Percentiles rank a stretch among this genome's conserved stretches.
phyloP scores from a whole-genome alignment of 1,139 yeast species.

The Kodamaea sp. region DNA sequence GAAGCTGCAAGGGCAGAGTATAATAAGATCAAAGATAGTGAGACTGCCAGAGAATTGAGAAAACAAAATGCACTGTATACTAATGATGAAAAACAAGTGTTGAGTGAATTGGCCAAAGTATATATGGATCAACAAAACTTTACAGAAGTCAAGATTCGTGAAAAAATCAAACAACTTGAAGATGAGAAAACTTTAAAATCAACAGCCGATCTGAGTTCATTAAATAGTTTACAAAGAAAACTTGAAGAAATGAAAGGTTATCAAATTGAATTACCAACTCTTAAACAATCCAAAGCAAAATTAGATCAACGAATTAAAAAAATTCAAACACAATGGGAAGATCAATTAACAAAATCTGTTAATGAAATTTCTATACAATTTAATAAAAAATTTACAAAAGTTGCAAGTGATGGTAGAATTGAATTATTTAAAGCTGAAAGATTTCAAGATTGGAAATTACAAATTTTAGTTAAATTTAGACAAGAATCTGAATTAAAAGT shows the following conservation, averaged over 20 bases:
- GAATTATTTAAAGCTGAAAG: conserved; percentile 50
- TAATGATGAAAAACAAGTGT: conserved; percentile 38
- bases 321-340: conserved; percentile 53
- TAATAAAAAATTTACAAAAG: conserved; percentile 59
- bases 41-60: conserved; percentile 41
- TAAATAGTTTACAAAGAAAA: conserved; percentile 30
- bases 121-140: conserved; percentile 44
- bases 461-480: conserved; percentile 82
- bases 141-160: conserved; percentile 32
- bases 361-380: conserved; percentile 58
- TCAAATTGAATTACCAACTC: conserved; percentile 33
- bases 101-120: conserved; percentile 42
- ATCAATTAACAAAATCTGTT: conserved; percentile 50
- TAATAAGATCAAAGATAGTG: conserved; percentile 42
- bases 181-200: conserved; percentile 40
- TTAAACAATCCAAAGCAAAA: conserved; percentile 22
- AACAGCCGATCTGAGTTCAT: conserved; percentile 38
- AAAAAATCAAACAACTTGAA: conserved; percentile 31
- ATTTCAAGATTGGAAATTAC: conserved; percentile 77
- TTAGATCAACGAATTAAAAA: conserved; percentile 35
- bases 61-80: conserved; percentile 37
- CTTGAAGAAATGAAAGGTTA: conserved; percentile 28
- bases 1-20: conserved; percentile 39
- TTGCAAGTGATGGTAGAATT: conserved; percentile 86
- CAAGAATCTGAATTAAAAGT: conserved; percentile 65